A percentile compares a stretch with the other conserved stretches of the same genome.
These are phyloP conservation scores for Lactarius tabidus DNA, from an alignment of 768 basidiomycete genomes.

Conservation along the genomic window DNA sequence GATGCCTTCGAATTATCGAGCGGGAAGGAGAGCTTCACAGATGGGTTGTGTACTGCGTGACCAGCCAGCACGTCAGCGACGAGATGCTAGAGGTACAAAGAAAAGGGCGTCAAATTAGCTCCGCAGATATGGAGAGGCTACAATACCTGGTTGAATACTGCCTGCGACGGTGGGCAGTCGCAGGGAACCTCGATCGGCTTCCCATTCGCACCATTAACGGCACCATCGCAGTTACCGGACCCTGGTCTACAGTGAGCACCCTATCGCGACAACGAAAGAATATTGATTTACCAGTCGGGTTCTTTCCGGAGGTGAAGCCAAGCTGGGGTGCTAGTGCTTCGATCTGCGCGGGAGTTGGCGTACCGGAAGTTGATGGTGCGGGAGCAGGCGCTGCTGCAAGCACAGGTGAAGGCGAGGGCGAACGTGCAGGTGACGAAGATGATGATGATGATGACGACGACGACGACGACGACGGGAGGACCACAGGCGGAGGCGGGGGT, in stretches of 20 bases:
- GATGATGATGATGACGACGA: not conserved
- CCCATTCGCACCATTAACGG: conserved; percentile 27
- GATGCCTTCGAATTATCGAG: conserved; percentile 46
- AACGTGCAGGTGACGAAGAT: not conserved
- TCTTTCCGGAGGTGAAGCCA: conserved; percentile 29
- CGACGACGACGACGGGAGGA: not conserved
- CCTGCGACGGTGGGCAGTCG: conserved; percentile 38
- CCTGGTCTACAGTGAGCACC: too few species aligned
- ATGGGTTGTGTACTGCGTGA: conserved; percentile 60
- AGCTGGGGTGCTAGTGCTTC: conserved; percentile 28
- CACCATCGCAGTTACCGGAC: too few species aligned
- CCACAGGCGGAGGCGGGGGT: not conserved
- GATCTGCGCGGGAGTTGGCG: conserved; percentile 6
- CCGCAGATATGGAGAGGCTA: too few species aligned
- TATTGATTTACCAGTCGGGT: conserved; percentile 26
- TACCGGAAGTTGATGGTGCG: not conserved
- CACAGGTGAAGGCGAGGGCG: not conserved
- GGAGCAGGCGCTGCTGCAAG: not conserved
- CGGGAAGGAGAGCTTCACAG: conserved; percentile 57
- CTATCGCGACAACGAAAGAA: not conserved
- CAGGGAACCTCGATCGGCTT: conserved; percentile 41
- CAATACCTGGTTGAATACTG: conserved; percentile 32
- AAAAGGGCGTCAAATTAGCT: too few species aligned
- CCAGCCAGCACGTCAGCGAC: conserved; percentile 7
- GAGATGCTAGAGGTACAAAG: conserved; percentile 3